A percentile compares a stretch with the other conserved stretches of the same genome.
Evolutionary conservation across 257 asterid species (phyloP).

Genomic region (Nicotiana tomentosiformis): DNA sequence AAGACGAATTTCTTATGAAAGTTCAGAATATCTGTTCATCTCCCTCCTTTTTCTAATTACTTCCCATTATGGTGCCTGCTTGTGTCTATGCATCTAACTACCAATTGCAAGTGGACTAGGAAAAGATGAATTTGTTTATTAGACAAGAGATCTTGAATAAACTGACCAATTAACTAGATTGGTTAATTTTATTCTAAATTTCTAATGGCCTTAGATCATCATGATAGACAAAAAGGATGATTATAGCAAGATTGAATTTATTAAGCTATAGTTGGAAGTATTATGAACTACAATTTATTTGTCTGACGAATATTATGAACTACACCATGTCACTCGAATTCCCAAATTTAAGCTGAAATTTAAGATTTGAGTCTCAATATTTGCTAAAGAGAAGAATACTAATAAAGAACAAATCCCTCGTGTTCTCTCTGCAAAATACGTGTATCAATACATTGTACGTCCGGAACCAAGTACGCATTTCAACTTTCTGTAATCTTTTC

Average conservation of each 20-base stretch:
- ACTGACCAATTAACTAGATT: neutral
- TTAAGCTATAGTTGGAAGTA: neutral
- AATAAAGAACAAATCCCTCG: neutral
- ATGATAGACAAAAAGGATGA: neutral
- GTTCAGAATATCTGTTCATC: neutral
- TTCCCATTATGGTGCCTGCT: neutral
- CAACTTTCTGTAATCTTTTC: neutral
- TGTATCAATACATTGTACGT: neutral
- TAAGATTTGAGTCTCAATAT: neutral
- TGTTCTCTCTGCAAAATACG: neutral
- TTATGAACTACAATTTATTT: neutral
- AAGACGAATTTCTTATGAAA: neutral
- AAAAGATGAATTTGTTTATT: neutral
- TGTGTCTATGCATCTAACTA: neutral
- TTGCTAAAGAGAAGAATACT: neutral
- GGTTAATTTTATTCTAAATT: neutral
- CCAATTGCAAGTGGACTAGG: neutral
- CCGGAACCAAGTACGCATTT: neutral
- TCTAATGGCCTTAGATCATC: neutral
- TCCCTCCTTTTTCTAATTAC: conserved; percentile 4
- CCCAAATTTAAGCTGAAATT: neutral
- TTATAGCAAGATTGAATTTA: neutral
- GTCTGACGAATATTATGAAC: neutral
- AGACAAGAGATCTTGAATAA: neutral
- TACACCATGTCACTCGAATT: neutral